Conservation (phyloP, 1,284 basidiomycete species). For the Pulchroboletus neoregius region DNA sequence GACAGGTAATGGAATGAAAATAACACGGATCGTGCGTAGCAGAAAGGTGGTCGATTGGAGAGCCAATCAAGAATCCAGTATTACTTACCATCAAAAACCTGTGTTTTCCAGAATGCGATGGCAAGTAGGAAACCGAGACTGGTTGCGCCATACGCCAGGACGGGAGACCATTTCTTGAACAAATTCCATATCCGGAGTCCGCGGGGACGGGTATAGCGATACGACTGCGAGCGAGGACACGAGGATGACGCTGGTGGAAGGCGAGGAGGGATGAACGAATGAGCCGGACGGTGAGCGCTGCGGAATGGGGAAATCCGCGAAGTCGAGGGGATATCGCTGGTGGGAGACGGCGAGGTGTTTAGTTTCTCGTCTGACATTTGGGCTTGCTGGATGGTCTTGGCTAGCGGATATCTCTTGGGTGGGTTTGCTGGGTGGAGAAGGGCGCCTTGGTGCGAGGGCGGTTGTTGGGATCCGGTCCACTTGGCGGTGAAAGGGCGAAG, state of each 20-base stretch:
- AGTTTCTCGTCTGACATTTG: conserved; percentile 28
- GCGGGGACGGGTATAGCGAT: conserved; percentile 46
- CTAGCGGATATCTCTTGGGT: background rate
- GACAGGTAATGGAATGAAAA: conserved; percentile 1
- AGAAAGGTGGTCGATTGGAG: background rate
- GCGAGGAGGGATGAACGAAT: conserved; percentile 22
- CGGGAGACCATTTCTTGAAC: conserved; percentile 66
- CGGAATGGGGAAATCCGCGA: conserved; percentile 14
- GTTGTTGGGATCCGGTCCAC: conserved; percentile 31
- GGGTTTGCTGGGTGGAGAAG: background rate
- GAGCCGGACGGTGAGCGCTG: conserved; percentile 14
- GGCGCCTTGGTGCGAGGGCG: conserved; percentile 5
- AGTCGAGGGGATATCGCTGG: conserved; percentile 17
- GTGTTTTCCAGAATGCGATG: conserved; percentile 67
- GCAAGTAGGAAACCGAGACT: conserved; percentile 66
- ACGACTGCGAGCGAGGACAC: conserved; percentile 28
- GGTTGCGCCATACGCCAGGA: conserved; percentile 65
- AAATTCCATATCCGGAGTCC: conserved; percentile 51
- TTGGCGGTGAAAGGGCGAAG: background rate
- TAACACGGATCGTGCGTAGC: background rate
- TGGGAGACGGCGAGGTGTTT: conserved; percentile 1
- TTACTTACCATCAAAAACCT: conserved; percentile 65
- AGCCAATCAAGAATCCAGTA: conserved; percentile 1
- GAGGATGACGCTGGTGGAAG: conserved; percentile 19
- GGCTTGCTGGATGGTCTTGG: background rate